These are phyloP conservation scores for Beauveria sp. DNA, from an alignment of 2,329 filamentous ascomycete species.

Conservation along the genomic window DNA sequence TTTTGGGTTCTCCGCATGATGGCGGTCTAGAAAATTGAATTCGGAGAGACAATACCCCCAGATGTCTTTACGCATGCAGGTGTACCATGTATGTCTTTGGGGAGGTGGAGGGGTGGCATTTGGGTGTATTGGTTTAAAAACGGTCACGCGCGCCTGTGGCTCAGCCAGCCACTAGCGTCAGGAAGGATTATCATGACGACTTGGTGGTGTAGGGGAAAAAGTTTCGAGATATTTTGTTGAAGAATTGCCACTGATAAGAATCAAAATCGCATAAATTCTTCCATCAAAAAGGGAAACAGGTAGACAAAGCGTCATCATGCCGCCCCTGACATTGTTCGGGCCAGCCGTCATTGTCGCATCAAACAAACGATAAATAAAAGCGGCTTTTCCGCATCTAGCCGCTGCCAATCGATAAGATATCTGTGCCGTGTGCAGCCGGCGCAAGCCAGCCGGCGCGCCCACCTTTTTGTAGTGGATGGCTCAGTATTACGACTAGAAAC, in stretches of 20 bases:
- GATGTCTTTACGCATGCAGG: no score
- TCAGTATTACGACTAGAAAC: no score
- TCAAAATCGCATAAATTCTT: no score
- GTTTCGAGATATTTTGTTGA: no score
- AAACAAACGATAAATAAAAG: no score
- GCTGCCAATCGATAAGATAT: constrained; percentile 15
- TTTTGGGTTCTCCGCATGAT: not conserved
- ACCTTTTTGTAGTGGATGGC: not conserved
- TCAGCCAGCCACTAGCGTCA: constrained; percentile 5
- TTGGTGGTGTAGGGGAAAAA: not conserved
- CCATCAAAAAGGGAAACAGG: not conserved
- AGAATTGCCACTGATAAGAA: no score
- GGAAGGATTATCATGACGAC: not conserved
- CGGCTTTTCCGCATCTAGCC: constrained; percentile 2
- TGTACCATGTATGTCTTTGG: no score
- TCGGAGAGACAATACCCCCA: not conserved
- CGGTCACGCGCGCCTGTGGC: constrained; percentile 1
- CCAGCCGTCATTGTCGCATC: not conserved
- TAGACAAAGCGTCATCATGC: not conserved
- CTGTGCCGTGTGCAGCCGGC: constrained; percentile 23
- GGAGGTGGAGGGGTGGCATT: not conserved
- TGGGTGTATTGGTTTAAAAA: constrained; percentile 1
- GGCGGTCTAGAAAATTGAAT: not conserved
- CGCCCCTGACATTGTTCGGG: no score
- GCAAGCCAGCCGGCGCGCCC: constrained; percentile 10